These are phyloP conservation scores for Pleurotus pulmonarius DNA, from an alignment of 768 basidiomycete genomes.

Conservation along the genomic window DNA sequence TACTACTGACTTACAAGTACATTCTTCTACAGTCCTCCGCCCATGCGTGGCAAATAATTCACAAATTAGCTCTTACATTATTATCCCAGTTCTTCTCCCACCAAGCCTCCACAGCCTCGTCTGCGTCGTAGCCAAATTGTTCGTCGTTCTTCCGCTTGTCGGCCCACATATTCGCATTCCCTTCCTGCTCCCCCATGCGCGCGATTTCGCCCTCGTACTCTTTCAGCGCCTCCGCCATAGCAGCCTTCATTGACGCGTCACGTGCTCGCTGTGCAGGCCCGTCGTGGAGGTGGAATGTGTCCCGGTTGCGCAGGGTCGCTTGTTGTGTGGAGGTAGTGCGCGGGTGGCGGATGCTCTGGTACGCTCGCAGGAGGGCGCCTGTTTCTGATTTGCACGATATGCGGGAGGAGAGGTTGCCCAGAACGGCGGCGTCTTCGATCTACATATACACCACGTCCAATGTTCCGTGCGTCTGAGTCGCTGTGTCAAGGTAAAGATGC, in stretches of 20 bases:
- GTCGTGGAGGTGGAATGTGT: slow-evolving; percentile 54
- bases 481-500: not conserved
- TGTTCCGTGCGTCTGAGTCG: not conserved
- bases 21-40: no score
- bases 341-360: slow-evolving; percentile 46
- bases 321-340: slow-evolving; percentile 48
- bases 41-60: no score
- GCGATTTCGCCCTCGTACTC: slow-evolving; percentile 16
- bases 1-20: no score
- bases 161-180: slow-evolving; percentile 51
- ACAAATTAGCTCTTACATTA: no score
- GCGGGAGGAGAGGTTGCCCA: slow-evolving; percentile 49
- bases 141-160: slow-evolving; percentile 42
- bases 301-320: slow-evolving; percentile 46
- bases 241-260: slow-evolving; percentile 46
- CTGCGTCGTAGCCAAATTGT: slow-evolving; percentile 56
- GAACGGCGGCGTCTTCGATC: slow-evolving; percentile 48
- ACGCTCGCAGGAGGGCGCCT: slow-evolving; percentile 42
- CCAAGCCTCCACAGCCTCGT: slow-evolving; percentile 48
- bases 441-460: slow-evolving; percentile 29
- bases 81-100: slow-evolving; percentile 18
- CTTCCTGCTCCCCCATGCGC: slow-evolving; percentile 16
- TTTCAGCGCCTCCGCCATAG: slow-evolving; percentile 39
- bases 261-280: slow-evolving; percentile 52
- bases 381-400: slow-evolving; percentile 41